Percentiles rank a stretch among this genome's conserved stretches.
Evolutionary conservation across 805 yeast genomes (phyloP).

Genomic region (Sugiyamaella floridensis): DNA sequence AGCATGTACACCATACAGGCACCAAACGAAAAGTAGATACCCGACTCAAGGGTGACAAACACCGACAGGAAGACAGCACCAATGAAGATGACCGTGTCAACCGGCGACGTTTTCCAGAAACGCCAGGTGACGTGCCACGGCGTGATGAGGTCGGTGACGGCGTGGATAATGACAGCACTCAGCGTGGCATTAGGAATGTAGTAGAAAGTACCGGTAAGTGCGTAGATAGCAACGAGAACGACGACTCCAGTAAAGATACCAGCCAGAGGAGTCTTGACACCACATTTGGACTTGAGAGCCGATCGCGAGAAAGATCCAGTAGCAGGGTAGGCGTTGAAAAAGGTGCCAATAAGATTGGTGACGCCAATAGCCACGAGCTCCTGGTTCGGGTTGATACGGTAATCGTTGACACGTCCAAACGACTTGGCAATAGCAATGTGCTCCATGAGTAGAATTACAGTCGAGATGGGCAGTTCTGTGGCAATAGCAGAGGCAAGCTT

Average conservation of each 20-base stretch:
- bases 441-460: slow-evolving; percentile 74
- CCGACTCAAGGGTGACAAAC: slow-evolving; percentile 74
- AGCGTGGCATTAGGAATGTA: slow-evolving; percentile 87
- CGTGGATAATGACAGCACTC: slow-evolving; percentile 85
- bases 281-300: slow-evolving; percentile 90
- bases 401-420: slow-evolving; percentile 86
- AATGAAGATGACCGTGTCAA: slow-evolving; percentile 66
- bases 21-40: slow-evolving; percentile 84
- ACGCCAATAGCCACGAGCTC: slow-evolving; percentile 91
- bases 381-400: slow-evolving; percentile 87
- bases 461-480: slow-evolving; percentile 77
- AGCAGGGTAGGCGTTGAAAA: slow-evolving; percentile 90
- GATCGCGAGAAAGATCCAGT: slow-evolving; percentile 95
- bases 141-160: slow-evolving; percentile 79
- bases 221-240: slow-evolving; percentile 79
- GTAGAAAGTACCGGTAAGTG: slow-evolving; percentile 74
- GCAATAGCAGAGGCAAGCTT: slow-evolving; percentile 57
- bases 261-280: slow-evolving; percentile 89
- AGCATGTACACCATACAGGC: slow-evolving; percentile 72
- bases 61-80: slow-evolving; percentile 69
- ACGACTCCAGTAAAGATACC: slow-evolving; percentile 87
- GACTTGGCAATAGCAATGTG: slow-evolving; percentile 93
- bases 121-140: slow-evolving; percentile 41
- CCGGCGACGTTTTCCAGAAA: slow-evolving; percentile 65
- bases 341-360: slow-evolving; percentile 83